Percentiles rank a stretch among this genome's conserved stretches.
These are phyloP conservation scores for Fraxinus ornus DNA, from an alignment of 305 asterid species.

Conservation along the genomic window DNA sequence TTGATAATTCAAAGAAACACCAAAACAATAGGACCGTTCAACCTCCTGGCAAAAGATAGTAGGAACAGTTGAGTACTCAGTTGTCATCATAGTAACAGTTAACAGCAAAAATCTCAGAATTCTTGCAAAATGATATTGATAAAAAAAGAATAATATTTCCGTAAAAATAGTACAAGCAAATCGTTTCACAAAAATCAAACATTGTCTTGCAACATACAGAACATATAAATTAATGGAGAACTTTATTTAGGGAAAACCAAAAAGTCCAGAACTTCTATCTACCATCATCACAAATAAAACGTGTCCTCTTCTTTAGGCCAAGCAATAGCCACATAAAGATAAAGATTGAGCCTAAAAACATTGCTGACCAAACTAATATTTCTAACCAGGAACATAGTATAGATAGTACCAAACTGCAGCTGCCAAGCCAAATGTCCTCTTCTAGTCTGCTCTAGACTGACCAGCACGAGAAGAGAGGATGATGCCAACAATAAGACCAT, in stretches of 20 bases:
- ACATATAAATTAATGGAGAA: slow-evolving; percentile 15
- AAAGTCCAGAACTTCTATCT: slow-evolving; percentile 28
- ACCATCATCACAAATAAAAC: slow-evolving; percentile 16
- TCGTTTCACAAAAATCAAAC: slow-evolving; percentile 24
- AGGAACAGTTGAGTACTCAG: not conserved
- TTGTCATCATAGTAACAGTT: not conserved
- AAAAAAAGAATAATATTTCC: not conserved
- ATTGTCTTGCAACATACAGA: not conserved
- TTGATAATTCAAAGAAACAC: not conserved
- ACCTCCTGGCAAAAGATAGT: not conserved
- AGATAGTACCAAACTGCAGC: slow-evolving; percentile 19
- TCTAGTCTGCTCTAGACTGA: slow-evolving; percentile 79
- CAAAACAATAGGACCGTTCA: not conserved
- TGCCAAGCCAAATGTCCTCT: not conserved
- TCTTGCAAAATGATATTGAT: not conserved
- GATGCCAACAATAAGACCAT: slow-evolving; percentile 73
- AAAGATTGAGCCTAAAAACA: slow-evolving; percentile 22
- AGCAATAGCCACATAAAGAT: slow-evolving; percentile 17
- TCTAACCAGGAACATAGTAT: slow-evolving; percentile 12
- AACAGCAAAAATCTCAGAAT: not conserved
- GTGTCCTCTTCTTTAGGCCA: slow-evolving; percentile 18
- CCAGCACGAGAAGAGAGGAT: slow-evolving; percentile 81
- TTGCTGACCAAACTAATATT: slow-evolving; percentile 26
- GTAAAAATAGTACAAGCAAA: slow-evolving; percentile 23
- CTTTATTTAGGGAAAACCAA: slow-evolving; percentile 32